Percentiles rank a stretch among this genome's conserved stretches.
Conservation (phyloP, 2,329 filamentous ascomycete species). For the Rhinocladiella mackenziei region DNA sequence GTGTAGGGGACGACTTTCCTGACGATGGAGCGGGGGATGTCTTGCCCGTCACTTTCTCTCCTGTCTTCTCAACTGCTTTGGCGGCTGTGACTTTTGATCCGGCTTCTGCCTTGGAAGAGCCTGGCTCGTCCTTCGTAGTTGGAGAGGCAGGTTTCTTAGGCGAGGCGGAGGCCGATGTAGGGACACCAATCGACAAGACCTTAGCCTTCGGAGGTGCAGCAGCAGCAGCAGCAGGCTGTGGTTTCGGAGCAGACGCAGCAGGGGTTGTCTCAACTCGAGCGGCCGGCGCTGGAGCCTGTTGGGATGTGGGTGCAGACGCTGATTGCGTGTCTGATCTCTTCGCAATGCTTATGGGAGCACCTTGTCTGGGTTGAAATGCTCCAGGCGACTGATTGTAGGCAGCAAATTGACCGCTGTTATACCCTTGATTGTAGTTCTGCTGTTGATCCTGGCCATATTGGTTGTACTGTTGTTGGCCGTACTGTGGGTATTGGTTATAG, state of each 20-base stretch:
- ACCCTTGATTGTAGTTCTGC: constrained; percentile 48
- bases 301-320: constrained; percentile 42
- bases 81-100: constrained; percentile 76
- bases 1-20: constrained; percentile 73
- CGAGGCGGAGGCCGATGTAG: constrained; percentile 35
- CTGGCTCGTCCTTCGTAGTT: constrained; percentile 53
- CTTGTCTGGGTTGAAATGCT: constrained; percentile 40
- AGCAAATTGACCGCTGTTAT: constrained; percentile 42
- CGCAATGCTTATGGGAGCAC: constrained; percentile 44
- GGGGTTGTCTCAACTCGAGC: constrained; percentile 31
- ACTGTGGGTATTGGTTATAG: constrained; percentile 54
- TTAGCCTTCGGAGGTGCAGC: constrained; percentile 52
- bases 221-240: constrained; percentile 19
- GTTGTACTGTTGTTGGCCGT: constrained; percentile 45
- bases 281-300: too few species aligned
- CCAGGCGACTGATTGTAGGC: constrained; percentile 41
- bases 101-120: constrained; percentile 56
- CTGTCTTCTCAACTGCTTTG: constrained; percentile 86
- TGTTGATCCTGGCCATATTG: constrained; percentile 45
- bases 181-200: constrained; percentile 69
- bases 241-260: constrained; percentile 32
- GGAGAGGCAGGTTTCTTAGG: constrained; percentile 46
- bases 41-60: constrained; percentile 67
- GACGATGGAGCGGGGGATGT: constrained; percentile 79
- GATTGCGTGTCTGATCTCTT: constrained; percentile 45